Percentiles rank a stretch among this genome's conserved stretches.
Evolutionary conservation across 1,284 basidiomycete genomes (phyloP).

Genomic region (Vanrija sp.): DNA sequence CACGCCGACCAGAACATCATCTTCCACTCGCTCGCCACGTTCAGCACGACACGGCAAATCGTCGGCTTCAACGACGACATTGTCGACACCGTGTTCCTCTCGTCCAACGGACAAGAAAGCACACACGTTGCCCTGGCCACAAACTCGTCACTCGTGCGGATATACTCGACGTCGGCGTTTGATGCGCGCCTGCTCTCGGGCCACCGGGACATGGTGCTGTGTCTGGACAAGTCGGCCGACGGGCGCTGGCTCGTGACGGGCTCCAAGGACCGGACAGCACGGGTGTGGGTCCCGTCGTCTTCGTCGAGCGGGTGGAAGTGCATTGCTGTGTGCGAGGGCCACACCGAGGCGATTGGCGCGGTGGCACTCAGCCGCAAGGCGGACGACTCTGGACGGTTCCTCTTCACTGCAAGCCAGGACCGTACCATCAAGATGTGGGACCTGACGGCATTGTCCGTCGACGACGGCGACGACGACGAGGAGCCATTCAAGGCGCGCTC

Average conservation of each 20-base stretch:
- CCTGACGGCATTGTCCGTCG: constrained; percentile 55
- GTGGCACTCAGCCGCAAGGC: constrained; percentile 66
- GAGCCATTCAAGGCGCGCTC: constrained; percentile 61
- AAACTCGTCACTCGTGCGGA: constrained; percentile 85
- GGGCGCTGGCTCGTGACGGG: constrained; percentile 78
- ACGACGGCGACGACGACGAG: constrained; percentile 9
- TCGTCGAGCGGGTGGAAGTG: constrained; percentile 63
- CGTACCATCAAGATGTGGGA: constrained; percentile 99
- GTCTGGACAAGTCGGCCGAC: constrained; percentile 66
- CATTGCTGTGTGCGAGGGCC: constrained; percentile 84
- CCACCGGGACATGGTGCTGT: constrained; percentile 87
- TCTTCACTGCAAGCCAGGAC: constrained; percentile 94
- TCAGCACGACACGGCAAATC: constrained; percentile 70
- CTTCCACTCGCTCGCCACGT: constrained; percentile 68
- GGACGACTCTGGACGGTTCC: constrained; percentile 53
- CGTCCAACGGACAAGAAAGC: constrained; percentile 33
- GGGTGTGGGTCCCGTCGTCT: constrained; percentile 69
- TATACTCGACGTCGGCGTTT: constrained; percentile 69
- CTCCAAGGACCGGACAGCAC: constrained; percentile 83
- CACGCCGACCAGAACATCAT: constrained; percentile 97
- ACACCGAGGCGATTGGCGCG: constrained; percentile 90
- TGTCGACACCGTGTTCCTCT: constrained; percentile 76
- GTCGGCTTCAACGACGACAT: constrained; percentile 99
- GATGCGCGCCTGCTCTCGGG: constrained; percentile 79
- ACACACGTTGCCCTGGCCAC: constrained; percentile 83